Conservation (phyloP, 768 basidiomycete genomes). For the Coprinellus micaceus region DNA sequence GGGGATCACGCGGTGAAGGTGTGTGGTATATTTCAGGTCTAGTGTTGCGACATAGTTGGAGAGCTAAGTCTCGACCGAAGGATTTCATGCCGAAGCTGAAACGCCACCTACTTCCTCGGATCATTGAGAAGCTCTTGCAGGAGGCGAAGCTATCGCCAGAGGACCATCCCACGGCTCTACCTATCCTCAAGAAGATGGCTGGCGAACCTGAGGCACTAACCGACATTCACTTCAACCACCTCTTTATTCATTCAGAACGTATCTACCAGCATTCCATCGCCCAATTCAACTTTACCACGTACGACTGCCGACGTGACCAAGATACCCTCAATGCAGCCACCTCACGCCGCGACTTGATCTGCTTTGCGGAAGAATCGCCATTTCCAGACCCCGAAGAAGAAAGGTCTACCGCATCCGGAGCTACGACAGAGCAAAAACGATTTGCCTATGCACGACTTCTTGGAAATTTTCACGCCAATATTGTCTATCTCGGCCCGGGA, state of each 20-base stretch:
- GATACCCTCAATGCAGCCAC: conserved; percentile 16
- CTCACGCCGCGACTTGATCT: background rate
- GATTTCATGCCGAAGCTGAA: background rate
- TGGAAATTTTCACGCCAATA: background rate
- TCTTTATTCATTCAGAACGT: background rate
- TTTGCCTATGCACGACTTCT: background rate
- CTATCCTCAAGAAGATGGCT: background rate
- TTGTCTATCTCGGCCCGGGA: background rate
- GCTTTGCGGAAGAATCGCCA: no score
- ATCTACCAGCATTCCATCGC: conserved; percentile 13
- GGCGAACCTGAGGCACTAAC: no score
- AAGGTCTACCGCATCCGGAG: background rate
- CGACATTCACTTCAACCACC: no score
- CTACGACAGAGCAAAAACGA: background rate
- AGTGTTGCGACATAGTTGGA: background rate
- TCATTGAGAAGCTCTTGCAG: background rate
- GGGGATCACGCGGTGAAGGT: background rate
- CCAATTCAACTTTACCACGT: conserved; percentile 16
- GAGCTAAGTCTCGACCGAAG: background rate
- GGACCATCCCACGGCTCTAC: background rate
- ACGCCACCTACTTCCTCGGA: background rate
- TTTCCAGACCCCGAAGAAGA: no score
- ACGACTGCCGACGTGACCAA: conserved; percentile 12
- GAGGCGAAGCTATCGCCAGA: background rate
- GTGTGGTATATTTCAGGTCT: background rate